Evolutionary conservation across 2,329 filamentous ascomycete species (phyloP).

Genomic region (Xylariaceae sp.): DNA sequence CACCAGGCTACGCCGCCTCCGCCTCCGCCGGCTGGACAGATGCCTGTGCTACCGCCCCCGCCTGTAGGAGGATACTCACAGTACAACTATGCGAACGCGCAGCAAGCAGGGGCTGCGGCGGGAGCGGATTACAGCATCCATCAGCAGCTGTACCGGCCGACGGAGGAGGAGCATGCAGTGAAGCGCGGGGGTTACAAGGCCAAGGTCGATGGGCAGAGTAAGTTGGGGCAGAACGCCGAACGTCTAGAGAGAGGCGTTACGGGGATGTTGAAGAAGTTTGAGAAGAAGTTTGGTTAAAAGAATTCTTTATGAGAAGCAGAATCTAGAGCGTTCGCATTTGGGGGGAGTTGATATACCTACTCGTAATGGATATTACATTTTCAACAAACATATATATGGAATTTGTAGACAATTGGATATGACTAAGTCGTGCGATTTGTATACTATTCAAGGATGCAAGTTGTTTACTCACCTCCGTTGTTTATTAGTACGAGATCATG

Average conservation of each 20-base stretch:
- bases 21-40: constrained; percentile 29
- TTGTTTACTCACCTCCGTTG: background rate
- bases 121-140: constrained; percentile 54
- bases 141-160: constrained; percentile 64
- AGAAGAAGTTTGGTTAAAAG: constrained; percentile 64
- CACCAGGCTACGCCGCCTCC: constrained; percentile 25
- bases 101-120: constrained; percentile 6
- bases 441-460: background rate
- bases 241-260: constrained; percentile 65
- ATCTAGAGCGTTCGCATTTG: background rate
- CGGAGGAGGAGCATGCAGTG: constrained; percentile 50
- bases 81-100: constrained; percentile 39
- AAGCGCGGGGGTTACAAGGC: constrained; percentile 37
- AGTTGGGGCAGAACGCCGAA: constrained; percentile 60
- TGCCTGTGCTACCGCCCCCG: constrained; percentile 36
- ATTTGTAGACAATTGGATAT: too few relatives aligned
- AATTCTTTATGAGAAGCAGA: background rate
- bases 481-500: background rate
- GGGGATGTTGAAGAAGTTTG: constrained; percentile 70
- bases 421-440: background rate
- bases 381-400: too few relatives aligned
- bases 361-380: too few relatives aligned
- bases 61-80: constrained; percentile 53
- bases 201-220: constrained; percentile 41
- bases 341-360: background rate